phyloP scores from a whole-genome alignment of 768 basidiomycete genomes.

The Wakefieldia striispora region DNA sequence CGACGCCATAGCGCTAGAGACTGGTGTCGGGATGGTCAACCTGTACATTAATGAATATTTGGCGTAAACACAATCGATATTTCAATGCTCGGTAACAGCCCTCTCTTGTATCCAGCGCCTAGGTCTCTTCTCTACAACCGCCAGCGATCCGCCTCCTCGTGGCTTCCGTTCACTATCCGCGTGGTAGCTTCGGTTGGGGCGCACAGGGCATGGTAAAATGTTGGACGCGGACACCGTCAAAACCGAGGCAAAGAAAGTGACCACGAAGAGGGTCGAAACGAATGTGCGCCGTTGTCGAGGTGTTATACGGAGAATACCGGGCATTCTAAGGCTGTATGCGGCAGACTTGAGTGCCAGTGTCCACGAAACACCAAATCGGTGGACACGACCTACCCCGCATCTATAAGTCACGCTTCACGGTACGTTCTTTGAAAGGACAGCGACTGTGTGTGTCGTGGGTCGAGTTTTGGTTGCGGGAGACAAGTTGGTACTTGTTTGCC shows the following conservation, averaged over 20 bases:
- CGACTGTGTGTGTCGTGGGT: too few relatives aligned
- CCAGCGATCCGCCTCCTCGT: constrained; percentile 25
- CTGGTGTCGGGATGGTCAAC: not conserved
- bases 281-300: constrained; percentile 61
- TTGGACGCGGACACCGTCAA: constrained; percentile 79
- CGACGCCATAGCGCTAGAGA: not conserved
- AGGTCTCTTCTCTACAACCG: constrained; percentile 60
- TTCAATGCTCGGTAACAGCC: constrained; percentile 16
- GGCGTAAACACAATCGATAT: not conserved
- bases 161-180: constrained; percentile 47
- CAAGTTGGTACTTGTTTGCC: constrained; percentile 30
- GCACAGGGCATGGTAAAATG: constrained; percentile 79
- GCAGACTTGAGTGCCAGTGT: constrained; percentile 40
- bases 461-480: too few relatives aligned
- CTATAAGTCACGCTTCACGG: constrained; percentile 9
- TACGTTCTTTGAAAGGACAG: not conserved
- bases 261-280: constrained; percentile 74
- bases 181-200: constrained; percentile 53
- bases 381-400: constrained; percentile 27
- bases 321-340: constrained; percentile 54
- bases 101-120: constrained; percentile 84
- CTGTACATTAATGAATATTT: not conserved
- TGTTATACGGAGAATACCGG: constrained; percentile 58
- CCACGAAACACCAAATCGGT: too few relatives aligned
- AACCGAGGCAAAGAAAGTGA: constrained; percentile 77